Evolutionary conservation across 2,329 filamentous ascomycete species (phyloP).

Genomic region (Neonectria magnoliae): DNA sequence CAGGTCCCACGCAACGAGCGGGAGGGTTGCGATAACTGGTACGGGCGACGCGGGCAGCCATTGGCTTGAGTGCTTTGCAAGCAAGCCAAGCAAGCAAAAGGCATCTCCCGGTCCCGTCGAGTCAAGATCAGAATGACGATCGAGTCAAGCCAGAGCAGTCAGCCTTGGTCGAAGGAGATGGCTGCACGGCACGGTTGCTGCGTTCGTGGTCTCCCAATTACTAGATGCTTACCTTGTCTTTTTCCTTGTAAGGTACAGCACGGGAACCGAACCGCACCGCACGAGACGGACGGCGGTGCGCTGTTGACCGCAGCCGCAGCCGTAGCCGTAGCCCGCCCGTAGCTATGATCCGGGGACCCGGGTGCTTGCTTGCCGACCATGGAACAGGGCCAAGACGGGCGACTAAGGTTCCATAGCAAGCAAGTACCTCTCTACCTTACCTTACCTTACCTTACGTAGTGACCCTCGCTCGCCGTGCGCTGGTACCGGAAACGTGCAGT

Average conservation of each 20-base stretch:
- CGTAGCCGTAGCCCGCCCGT: background rate
- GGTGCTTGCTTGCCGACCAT: constrained; percentile 17
- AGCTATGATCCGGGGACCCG: constrained; percentile 16
- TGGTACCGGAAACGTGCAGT: constrained; percentile 7
- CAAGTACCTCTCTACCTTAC: background rate
- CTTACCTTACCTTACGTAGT: too few relatives aligned
- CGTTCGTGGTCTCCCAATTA: background rate
- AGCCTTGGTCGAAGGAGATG: too few relatives aligned
- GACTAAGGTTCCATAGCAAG: constrained; percentile 10
- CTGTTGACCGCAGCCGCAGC: constrained; percentile 13
- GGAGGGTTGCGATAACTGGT: background rate
- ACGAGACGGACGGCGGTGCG: constrained; percentile 11
- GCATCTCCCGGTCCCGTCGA: background rate
- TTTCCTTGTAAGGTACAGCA: background rate
- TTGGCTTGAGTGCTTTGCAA: background rate
- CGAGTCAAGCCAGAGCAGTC: background rate
- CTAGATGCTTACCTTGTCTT: background rate
- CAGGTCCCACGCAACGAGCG: background rate
- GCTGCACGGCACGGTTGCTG: too few relatives aligned
- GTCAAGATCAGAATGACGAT: constrained; percentile 1
- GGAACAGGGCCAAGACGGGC: constrained; percentile 7
- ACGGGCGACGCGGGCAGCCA: background rate
- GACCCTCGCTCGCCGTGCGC: constrained; percentile 2
- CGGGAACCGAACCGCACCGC: constrained; percentile 6
- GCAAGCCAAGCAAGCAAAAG: background rate